Evolutionary conservation across 2,329 filamentous ascomycete genomes (phyloP), one percentile per base, ranked within the genome.

Genomic region (Penicillium crustosum): DNA sequence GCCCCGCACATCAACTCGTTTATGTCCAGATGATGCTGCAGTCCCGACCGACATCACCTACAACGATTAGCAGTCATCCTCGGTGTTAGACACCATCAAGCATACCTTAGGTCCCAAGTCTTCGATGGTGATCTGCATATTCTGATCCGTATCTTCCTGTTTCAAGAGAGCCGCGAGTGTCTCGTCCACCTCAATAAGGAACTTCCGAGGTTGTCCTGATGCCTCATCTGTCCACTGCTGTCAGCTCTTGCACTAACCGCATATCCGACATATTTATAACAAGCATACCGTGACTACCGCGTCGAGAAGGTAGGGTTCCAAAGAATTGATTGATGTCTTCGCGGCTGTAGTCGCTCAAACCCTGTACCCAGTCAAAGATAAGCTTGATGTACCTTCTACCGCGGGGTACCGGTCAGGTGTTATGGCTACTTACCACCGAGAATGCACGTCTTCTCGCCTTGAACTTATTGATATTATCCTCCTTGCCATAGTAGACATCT

Each of bases 91-190:
- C 4, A 35, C 19, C 19, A 41, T 29, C 15, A 17, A 51, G 38
- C 62, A 44, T 70, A 89, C 90, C 83, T 97, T 99, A 49, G 94
- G 93, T 0, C 94, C 94, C 63, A 86, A 84, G 77, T 99, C 94
- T 71, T 97, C 94, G 68, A 97, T 96, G 31, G 94, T 99, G 74
- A 99, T 99, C 75, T 97, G 93, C 82, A 91, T 90, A 75, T 99
- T 97, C 56, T 85, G 82, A 76, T 99, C 93, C 31, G 93, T 95
- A 71, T 99, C 94, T 75, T 99, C 94, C 65, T 93, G 89, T 38
- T 86, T 85, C 61, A 91, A 82, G 44, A 99, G 82, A 58, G 85
- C 88, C 70, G 92, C 83, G 57, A 96, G 82, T 0, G 93, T 97
- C 23, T 86, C 81, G 49, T 96, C 89, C 68, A 97, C 93, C 67